These are phyloP conservation scores for Naegleria gruberi DNA, from an alignment of 208 protist genomes.

Conservation along the genomic window DNA sequence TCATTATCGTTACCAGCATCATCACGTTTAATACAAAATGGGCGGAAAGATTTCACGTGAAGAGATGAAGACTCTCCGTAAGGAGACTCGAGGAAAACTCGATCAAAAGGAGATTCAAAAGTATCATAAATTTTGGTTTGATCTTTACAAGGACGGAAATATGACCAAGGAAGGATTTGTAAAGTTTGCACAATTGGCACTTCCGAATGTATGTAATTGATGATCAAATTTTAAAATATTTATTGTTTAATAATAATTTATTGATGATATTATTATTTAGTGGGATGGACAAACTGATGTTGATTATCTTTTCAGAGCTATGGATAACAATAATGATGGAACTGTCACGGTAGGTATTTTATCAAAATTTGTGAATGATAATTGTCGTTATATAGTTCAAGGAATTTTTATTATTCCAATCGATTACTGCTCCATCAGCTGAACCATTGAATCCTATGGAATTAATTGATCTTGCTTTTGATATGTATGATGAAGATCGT, in stretches of 20 bases:
- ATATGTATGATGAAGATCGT: constrained; percentile 11
- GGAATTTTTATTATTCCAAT: constrained; percentile 21
- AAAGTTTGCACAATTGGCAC: neutral
- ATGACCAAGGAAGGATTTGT: neutral
- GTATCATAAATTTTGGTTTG: constrained; percentile 18
- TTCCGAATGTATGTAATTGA: neutral
- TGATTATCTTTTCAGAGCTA: constrained; percentile 10
- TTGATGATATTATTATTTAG: neutral
- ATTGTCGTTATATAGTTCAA: neutral
- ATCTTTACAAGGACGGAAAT: neutral
- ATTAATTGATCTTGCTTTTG: neutral
- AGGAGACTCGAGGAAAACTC: neutral
- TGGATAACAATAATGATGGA: constrained; percentile 5
- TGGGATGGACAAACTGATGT: neutral
- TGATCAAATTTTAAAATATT: no score
- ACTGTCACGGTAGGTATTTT: neutral
- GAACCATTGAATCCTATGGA: neutral
- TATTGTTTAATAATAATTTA: no score
- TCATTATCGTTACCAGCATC: no score
- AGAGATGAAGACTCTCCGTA: neutral
- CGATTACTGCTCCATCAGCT: neutral
- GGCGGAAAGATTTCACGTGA: neutral
- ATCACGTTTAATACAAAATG: no score
- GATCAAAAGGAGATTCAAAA: neutral
- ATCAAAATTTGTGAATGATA: no score